Conservation (phyloP, 305 asterid species). For the Fraxinus albicans region DNA sequence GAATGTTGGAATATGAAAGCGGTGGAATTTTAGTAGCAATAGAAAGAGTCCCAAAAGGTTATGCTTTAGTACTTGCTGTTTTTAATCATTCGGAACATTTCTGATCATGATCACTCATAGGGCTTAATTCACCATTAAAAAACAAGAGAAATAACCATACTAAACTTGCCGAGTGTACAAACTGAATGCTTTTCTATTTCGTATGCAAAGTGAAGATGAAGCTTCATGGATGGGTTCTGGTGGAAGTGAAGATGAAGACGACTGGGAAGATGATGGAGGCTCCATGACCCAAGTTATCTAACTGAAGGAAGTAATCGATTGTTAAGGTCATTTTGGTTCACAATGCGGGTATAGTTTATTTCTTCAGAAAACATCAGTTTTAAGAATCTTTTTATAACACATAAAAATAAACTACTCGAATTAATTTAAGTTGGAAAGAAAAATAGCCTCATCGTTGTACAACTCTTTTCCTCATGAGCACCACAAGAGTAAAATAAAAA, state of each 20-base stretch:
- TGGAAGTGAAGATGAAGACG: conserved; percentile 44
- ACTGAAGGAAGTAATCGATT: not conserved
- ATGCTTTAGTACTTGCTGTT: conserved; percentile 36
- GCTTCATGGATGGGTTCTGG: not conserved
- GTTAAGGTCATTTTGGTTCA: not conserved
- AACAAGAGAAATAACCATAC: not conserved
- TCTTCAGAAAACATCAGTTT: not conserved
- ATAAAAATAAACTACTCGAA: not conserved
- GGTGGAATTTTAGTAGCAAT: conserved; percentile 86
- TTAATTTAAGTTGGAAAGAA: not conserved
- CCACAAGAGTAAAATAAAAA: not conserved
- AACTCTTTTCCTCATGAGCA: too few species aligned
- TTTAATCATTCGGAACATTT: not conserved
- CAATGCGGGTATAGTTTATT: not conserved
- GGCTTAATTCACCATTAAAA: not conserved
- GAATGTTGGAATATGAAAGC: conserved; percentile 93
- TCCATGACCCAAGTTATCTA: conserved; percentile 33
- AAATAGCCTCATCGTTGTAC: not conserved
- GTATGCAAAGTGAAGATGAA: conserved; percentile 66
- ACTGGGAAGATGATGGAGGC: conserved; percentile 55
- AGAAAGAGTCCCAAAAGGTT: conserved; percentile 86
- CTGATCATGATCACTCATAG: not conserved
- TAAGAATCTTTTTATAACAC: not conserved
- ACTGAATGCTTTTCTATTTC: conserved; percentile 8
- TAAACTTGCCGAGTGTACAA: not conserved